phyloP scores from a whole-genome alignment of 352 stramenopile genomes.

The Phytopythium aichiense region DNA sequence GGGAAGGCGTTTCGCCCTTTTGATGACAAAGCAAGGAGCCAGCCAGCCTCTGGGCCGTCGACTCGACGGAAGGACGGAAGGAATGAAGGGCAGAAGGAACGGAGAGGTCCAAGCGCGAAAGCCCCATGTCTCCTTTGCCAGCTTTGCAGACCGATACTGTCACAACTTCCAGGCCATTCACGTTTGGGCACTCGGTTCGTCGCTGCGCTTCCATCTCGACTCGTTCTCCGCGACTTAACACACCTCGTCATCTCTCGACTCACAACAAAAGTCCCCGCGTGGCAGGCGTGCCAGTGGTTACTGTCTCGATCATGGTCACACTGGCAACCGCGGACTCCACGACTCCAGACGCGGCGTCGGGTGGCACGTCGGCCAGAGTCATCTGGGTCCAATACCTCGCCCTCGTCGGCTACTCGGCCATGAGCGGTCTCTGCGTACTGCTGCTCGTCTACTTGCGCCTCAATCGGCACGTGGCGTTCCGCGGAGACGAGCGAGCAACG shows the following conservation, averaged over 20 bases:
- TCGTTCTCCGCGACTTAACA: not conserved
- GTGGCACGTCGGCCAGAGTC: constrained; percentile 4
- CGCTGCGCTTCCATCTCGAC: not conserved
- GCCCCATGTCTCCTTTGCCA: no score
- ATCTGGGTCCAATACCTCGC: constrained; percentile 9
- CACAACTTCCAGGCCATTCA: not conserved
- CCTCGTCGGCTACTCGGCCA: constrained; percentile 11
- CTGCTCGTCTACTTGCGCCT: constrained; percentile 35
- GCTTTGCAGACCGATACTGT: no score
- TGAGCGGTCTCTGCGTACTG: constrained; percentile 9
- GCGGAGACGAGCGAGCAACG: constrained; percentile 29
- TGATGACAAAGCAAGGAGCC: no score
- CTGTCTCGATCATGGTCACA: not conserved
- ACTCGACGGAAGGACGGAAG: no score
- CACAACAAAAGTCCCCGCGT: not conserved
- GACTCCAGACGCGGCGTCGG: not conserved
- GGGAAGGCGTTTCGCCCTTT: no score
- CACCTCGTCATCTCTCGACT: not conserved
- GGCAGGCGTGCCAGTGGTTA: no score
- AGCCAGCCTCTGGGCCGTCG: no score
- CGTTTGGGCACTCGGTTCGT: not conserved
- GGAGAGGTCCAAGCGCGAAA: no score
- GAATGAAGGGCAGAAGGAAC: no score
- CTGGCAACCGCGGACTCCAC: not conserved
- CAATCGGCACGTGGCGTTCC: constrained; percentile 36